A percentile compares a stretch with the other conserved stretches of the same genome.
Evolutionary conservation across 495 filamentous ascomycete genomes (phyloP).

Genomic region (Opeltia flavorubescens): DNA sequence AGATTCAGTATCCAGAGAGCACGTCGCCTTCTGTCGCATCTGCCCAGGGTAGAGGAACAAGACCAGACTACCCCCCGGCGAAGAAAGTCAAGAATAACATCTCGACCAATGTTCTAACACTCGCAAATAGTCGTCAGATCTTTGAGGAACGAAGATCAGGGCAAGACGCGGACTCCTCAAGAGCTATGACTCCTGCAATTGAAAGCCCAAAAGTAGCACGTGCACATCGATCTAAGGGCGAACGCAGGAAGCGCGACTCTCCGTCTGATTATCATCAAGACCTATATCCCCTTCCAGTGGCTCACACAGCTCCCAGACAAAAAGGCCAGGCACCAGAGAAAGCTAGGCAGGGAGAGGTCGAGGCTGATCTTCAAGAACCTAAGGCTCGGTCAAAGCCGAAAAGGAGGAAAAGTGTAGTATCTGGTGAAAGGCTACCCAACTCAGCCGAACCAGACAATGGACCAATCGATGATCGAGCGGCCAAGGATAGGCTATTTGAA

Average conservation of each 20-base stretch:
- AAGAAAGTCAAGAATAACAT: too few relatives aligned
- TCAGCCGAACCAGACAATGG: too few relatives aligned
- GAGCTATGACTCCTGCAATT: too few relatives aligned
- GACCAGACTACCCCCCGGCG: background rate
- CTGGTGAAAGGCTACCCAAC: too few relatives aligned
- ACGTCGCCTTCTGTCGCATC: background rate
- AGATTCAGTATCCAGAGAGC: constrained; percentile 7
- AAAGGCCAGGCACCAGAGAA: background rate
- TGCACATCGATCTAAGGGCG: too few relatives aligned
- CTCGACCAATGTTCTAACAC: background rate
- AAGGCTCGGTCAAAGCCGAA: too few relatives aligned
- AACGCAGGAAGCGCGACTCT: too few relatives aligned
- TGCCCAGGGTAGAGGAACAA: background rate
- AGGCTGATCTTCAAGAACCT: background rate
- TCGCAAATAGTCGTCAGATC: background rate
- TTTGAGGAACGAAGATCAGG: too few relatives aligned
- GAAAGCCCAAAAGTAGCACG: too few relatives aligned
- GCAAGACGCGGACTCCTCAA: too few relatives aligned
- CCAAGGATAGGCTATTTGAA: background rate
- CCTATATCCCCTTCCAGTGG: background rate
- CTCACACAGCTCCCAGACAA: background rate
- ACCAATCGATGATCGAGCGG: background rate
- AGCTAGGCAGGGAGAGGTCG: background rate
- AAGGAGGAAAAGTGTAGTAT: too few relatives aligned
- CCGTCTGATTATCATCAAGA: background rate